Conservation (phyloP, 129 eudicot genomes). For the Dittrichia graveolens region DNA sequence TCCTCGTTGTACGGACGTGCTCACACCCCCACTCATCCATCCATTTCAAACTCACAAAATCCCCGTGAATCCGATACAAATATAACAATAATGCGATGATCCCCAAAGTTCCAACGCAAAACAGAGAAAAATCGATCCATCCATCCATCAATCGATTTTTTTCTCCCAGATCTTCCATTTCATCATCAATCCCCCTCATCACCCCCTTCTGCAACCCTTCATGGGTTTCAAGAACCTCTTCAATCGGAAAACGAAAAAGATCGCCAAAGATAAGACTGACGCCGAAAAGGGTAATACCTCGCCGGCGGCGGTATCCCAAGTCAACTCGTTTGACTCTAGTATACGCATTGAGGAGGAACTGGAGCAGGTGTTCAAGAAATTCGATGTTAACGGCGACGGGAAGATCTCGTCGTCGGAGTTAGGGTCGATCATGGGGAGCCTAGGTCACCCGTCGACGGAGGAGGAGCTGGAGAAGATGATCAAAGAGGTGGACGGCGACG, state of each 20-base stretch:
- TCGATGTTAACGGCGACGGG: slow-evolving; percentile 45
- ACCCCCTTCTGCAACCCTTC: not conserved
- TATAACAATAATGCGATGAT: not conserved
- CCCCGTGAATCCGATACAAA: slow-evolving; percentile 19
- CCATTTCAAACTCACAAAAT: not conserved
- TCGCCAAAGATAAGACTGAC: not conserved
- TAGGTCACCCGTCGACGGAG: slow-evolving; percentile 49
- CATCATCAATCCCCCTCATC: not conserved
- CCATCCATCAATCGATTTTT: not conserved
- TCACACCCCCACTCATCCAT: slow-evolving; percentile 12
- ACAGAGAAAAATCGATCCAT: not conserved
- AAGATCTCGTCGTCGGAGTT: slow-evolving; percentile 66
- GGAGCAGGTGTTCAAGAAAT: slow-evolving; percentile 50
- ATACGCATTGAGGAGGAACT: slow-evolving; percentile 44
- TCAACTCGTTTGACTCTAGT: slow-evolving; percentile 5
- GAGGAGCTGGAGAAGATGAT: slow-evolving; percentile 50
- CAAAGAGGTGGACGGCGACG: slow-evolving; percentile 55
- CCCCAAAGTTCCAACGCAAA: not conserved
- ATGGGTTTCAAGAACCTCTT: slow-evolving; percentile 30
- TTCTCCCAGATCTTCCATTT: slow-evolving; percentile 7
- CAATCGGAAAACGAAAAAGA: slow-evolving; percentile 22
- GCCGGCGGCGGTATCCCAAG: not conserved
- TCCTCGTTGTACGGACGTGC: slow-evolving; percentile 17
- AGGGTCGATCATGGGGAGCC: slow-evolving; percentile 63
- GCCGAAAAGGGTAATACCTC: not conserved